Conservation (phyloP, 352 stramenopile genomes). For the Elongisporangium undulatum region DNA sequence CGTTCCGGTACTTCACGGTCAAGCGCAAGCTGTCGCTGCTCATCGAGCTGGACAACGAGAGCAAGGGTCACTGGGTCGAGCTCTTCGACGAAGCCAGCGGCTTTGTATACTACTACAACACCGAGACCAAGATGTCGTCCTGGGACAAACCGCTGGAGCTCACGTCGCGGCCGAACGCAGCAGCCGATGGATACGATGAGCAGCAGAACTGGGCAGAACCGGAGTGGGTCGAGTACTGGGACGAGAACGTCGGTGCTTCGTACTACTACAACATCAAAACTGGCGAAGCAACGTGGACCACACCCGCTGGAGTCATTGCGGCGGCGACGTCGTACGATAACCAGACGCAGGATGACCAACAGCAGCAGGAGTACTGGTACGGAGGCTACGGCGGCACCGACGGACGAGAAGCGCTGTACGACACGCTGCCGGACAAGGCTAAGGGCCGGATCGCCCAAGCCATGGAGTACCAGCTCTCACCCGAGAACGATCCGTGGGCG, state of each 20-base stretch:
- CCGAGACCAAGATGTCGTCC: conserved; percentile 34
- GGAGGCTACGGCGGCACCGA: conserved; percentile 3
- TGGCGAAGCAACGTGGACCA: conserved; percentile 62
- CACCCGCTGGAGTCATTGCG: conserved; percentile 18
- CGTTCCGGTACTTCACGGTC: conserved; percentile 42
- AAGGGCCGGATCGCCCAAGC: conserved; percentile 8
- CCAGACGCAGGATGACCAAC: background rate
- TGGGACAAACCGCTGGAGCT: conserved; percentile 28
- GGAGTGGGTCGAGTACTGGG: conserved; percentile 74
- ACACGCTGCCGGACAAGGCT: conserved; percentile 12
- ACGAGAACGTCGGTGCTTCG: conserved; percentile 51
- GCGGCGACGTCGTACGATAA: background rate
- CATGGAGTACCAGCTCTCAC: conserved; percentile 8
- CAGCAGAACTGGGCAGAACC: background rate
- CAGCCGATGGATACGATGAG: conserved; percentile 8
- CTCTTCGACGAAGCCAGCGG: conserved; percentile 64
- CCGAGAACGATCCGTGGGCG: conserved; percentile 1
- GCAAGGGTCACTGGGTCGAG: conserved; percentile 45
- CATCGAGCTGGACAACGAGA: conserved; percentile 17
- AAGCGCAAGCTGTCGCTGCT: conserved; percentile 33
- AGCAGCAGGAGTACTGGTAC: background rate
- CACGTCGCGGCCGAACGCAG: background rate
- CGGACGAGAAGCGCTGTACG: conserved; percentile 10
- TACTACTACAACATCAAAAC: conserved; percentile 75
- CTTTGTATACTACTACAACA: conserved; percentile 69